Base-by-base conservation (phyloP, 1,139 yeast genomes). In the Geotrichum restrictum region DNA sequence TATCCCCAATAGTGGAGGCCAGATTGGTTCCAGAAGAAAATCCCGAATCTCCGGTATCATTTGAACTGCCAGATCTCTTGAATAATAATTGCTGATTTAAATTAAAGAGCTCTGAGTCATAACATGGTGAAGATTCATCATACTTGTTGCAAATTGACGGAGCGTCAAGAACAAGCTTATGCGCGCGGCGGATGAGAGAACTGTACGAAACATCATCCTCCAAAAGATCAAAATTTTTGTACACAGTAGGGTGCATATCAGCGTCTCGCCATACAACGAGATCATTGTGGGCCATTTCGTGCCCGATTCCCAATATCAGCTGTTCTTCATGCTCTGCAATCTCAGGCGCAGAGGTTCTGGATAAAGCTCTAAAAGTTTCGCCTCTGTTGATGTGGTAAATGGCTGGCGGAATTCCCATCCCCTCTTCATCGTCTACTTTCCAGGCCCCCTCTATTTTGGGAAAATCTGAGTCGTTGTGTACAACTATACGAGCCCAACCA, bases 401-500 rank as follows among this genome's bases (percentile, higher is more conserved):
- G 2, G 69, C 57, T 2, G 64, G 54, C 1, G 67, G 69, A n/a
- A 63, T 64, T 1, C 70, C 71, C 24, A 68, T 61, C 0, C 64
- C 63, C 29, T 49, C 60, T 51, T 61, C 64, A 45, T 68, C 71
- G 52, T 65, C 69, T 3, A 68, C 71, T 49, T 61, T 62, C 69
- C 69, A 68, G 0, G 68, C 58, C 0, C 71, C 71, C 32, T 62
- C 62, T 11, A 65, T 51, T n/a, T 44, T 45, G 6, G 54, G 51
- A 6, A 47, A 38, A 1, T 41, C 32, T 3, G 59, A 58, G 24
- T 56, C 58, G 24, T 55, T 36, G 33, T 57, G 57, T 18, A 65
- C 60, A 6, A 64, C 58, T 11, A 67, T 52, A 24, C 71, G 60
- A 8, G 71, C 71, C 70, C 70, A 66, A 2, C 71, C 71, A 1